phyloP scores from a whole-genome alignment of 306 rosid genomes.

The Quercus robur region DNA sequence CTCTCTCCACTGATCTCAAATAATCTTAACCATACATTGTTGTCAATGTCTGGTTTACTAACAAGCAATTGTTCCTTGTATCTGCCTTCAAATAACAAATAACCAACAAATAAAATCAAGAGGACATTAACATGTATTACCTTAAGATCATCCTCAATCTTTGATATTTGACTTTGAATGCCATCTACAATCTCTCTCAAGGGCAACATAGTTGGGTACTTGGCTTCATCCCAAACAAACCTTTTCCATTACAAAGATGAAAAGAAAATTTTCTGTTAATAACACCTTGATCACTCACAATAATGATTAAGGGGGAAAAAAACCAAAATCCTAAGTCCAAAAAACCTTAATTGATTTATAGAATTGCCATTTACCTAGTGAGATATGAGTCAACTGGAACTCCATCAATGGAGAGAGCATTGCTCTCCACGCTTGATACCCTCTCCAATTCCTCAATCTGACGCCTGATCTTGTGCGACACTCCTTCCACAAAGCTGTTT shows the following conservation, averaged over 20 bases:
- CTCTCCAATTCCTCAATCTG: slow-evolving; percentile 91
- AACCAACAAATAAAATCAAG: slow-evolving; percentile 4
- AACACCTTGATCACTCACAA: background rate
- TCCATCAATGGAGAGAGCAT: slow-evolving; percentile 79
- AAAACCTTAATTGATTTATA: background rate
- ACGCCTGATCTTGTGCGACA: slow-evolving; percentile 86
- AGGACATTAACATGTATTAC: slow-evolving; percentile 22
- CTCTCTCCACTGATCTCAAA: background rate
- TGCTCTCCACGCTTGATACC: slow-evolving; percentile 61
- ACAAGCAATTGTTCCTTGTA: background rate
- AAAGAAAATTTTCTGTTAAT: slow-evolving; percentile 2
- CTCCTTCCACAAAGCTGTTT: slow-evolving; percentile 88
- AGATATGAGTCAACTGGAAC: slow-evolving; percentile 95
- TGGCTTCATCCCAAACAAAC: slow-evolving; percentile 96
- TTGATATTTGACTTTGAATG: slow-evolving; percentile 79
- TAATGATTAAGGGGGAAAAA: background rate
- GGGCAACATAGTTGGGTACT: slow-evolving; percentile 86
- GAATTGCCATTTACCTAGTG: slow-evolving; percentile 49
- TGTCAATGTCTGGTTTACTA: background rate
- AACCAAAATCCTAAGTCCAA: slow-evolving; percentile 11
- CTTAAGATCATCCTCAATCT: slow-evolving; percentile 96
- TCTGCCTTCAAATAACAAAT: slow-evolving; percentile 18
- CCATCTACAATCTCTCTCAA: slow-evolving; percentile 70
- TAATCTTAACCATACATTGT: background rate
- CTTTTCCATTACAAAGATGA: slow-evolving; percentile 25